phyloP scores from a whole-genome alignment of 495 filamentous ascomycete species.

The Hypoxylon fragiforme region DNA sequence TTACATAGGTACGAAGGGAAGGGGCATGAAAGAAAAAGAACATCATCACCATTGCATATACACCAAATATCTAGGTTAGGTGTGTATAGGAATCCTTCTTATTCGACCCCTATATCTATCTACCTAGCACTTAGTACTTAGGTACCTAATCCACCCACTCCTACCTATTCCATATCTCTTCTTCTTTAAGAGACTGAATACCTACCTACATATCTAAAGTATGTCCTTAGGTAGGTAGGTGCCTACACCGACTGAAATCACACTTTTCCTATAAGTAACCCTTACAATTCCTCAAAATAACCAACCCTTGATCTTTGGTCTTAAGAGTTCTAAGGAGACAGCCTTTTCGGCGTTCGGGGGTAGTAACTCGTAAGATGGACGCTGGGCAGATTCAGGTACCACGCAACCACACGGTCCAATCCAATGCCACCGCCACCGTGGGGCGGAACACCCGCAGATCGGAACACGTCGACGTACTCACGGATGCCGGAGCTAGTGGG shows the following conservation, averaged over 20 bases:
- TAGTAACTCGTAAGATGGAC: constrained; percentile 78
- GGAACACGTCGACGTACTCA: constrained; percentile 83
- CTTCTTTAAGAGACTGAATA: no score
- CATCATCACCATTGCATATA: no score
- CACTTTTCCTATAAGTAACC: no score
- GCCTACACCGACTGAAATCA: no score
- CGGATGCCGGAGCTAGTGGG: constrained; percentile 73
- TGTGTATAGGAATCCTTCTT: no score
- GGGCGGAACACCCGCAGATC: constrained; percentile 69
- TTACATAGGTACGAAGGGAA: no score
- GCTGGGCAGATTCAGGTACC: constrained; percentile 81
- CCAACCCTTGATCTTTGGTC: background rate
- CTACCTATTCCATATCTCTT: background rate
- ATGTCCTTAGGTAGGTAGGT: no score
- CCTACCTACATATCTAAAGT: no score
- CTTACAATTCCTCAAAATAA: background rate
- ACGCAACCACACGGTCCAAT: constrained; percentile 85
- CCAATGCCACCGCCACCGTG: constrained; percentile 89
- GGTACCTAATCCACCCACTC: background rate
- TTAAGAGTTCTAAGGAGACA: constrained; percentile 64
- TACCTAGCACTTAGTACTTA: background rate
- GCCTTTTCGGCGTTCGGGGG: constrained; percentile 81
- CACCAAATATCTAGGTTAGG: no score
- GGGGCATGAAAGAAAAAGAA: no score
- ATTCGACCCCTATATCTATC: background rate